Base-by-base conservation (phyloP, 441 rosid genomes). In the Gossypium gossypioides region DNA sequence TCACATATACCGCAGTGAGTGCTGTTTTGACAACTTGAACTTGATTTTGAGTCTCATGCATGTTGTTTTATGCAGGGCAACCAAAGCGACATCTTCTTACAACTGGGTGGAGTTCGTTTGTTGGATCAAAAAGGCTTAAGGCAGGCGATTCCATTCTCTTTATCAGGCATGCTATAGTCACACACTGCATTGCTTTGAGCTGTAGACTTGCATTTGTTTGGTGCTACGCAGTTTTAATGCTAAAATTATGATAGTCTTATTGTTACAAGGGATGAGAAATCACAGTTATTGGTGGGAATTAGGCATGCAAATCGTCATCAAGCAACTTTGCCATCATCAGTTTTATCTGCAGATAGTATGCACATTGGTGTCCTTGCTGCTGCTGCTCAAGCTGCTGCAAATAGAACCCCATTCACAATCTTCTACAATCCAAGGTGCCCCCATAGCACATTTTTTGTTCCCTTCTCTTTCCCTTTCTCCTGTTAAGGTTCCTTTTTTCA, bases 341-440 rank as follows among this genome's bases (percentile, higher is more conserved):
- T 94, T 80, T 88, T 90, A 21, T 94, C 97, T 25, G 93, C 97
- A 10, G 99, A 92, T 61, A 92, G 97, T 77, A 94, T 92, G 97
- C 99, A 94, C 81, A 94, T 94, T n/a, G 99, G 97, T 72, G 93
- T 94, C 75, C 99, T 94, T 76, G 97, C 99, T 74, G 99, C 99
- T 76, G 97, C 97, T 0, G 97, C 99, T 72, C 99, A 94, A 72
- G 99, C 99, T 40, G 92, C 97, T 44, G 85, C 96, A 0, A 90
- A 87, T 69, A 83, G 88, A 15, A 94, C 91, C 73, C 87, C 94
- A 22, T 94, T 94, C 82, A 86, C 91, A 50, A 90, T 94, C 59
- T 94, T 89, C 86, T 94, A 90, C 81, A 94, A 92, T 78, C 99
- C 99, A 18, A 92, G 98, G 97, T 94, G 50, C 68, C 66, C 67